Conservation (phyloP, 352 stramenopile genomes). For the Thalassiosira mediterranea region DNA sequence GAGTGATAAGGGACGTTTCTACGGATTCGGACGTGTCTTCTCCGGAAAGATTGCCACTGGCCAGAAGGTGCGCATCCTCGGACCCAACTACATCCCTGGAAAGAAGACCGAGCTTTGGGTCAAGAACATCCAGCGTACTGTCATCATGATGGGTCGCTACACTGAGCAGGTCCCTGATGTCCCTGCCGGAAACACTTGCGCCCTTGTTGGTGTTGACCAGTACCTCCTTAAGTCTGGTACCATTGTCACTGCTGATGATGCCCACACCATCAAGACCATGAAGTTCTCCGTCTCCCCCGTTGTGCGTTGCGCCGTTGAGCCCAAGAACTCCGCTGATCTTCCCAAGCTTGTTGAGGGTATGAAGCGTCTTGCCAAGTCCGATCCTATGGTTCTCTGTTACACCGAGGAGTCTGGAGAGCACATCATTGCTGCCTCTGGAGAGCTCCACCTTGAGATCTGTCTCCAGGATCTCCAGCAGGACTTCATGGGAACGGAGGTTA, state of each 20-base stretch:
- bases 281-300: slow-evolving; percentile 99
- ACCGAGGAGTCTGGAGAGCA: slow-evolving; percentile 99
- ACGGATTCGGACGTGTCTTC: slow-evolving; percentile 99
- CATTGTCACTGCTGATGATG: slow-evolving; percentile 97
- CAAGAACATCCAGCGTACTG: slow-evolving; percentile 99
- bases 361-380: slow-evolving; percentile 99
- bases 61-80: slow-evolving; percentile 99
- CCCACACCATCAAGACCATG: slow-evolving; percentile 99
- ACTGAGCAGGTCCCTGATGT: slow-evolving; percentile 98
- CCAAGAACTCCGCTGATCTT: slow-evolving; percentile 98
- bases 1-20: slow-evolving; percentile 98
- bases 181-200: slow-evolving; percentile 99
- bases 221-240: slow-evolving; percentile 99
- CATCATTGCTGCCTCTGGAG: slow-evolving; percentile 99
- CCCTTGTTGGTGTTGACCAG: slow-evolving; percentile 98
- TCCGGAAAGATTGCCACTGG: slow-evolving; percentile 98
- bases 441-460: slow-evolving; percentile 99
- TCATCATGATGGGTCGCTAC: slow-evolving; percentile 99
- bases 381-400: slow-evolving; percentile 99
- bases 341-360: slow-evolving; percentile 99
- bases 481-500: slow-evolving; percentile 98
- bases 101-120: slow-evolving; percentile 99
- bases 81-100: slow-evolving; percentile 99
- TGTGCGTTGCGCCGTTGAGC: slow-evolving; percentile 98
- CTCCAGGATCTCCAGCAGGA: slow-evolving; percentile 99